phyloP scores from a whole-genome alignment of 495 filamentous ascomycete genomes.

The Podospora pseudocomata region DNA sequence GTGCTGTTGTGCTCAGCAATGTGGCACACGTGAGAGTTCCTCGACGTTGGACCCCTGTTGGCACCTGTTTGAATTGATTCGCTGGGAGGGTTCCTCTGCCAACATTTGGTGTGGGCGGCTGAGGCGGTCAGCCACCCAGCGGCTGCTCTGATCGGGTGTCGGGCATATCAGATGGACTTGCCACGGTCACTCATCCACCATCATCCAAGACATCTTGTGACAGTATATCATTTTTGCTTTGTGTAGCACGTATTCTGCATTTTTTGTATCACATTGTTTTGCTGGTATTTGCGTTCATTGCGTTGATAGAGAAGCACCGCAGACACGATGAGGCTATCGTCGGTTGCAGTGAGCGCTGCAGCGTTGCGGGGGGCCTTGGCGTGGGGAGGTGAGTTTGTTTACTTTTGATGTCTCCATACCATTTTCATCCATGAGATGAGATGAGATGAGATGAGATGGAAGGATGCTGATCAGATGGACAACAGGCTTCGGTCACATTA shows the following conservation, averaged over 20 bases:
- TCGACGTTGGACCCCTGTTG: not conserved
- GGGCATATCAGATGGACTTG: not conserved
- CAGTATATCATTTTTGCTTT: not conserved
- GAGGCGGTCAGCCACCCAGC: not conserved
- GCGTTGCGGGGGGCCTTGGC: conserved; percentile 21
- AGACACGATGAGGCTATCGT: conserved; percentile 26
- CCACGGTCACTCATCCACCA: not conserved
- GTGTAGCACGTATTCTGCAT: not conserved
- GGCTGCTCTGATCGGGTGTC: not conserved
- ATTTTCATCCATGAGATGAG: not conserved
- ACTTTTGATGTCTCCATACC: not conserved
- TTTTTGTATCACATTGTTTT: conserved; percentile 7
- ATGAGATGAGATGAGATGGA: not conserved
- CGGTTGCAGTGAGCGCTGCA: conserved; percentile 20
- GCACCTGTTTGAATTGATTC: not conserved
- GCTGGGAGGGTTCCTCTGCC: conserved; percentile 1
- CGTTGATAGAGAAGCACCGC: not conserved
- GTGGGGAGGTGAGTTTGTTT: conserved; percentile 30
- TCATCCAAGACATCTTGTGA: not conserved
- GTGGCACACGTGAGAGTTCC: not conserved
- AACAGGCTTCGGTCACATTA: conserved; percentile 57
- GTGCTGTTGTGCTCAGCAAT: not conserved
- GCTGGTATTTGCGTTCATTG: not conserved
- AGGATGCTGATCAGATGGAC: not conserved
- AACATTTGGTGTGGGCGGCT: not conserved